Percentiles rank a stretch among this genome's conserved stretches.
Conservation (phyloP, 768 basidiomycete genomes). For the Termitomyces sp. region DNA sequence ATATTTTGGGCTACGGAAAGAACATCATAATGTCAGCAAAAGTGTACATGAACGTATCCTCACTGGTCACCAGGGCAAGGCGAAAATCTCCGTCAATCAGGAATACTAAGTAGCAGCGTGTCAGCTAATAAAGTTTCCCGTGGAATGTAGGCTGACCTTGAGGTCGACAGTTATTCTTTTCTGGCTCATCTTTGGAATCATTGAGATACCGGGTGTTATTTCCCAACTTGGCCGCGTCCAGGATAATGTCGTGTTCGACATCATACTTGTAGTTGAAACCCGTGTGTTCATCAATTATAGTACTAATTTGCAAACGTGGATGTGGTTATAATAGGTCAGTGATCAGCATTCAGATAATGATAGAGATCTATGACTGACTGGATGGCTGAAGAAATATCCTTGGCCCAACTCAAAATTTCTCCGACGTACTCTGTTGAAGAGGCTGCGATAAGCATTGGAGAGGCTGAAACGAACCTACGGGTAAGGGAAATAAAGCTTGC, state of each 20-base stretch:
- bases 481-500: constrained; percentile 7
- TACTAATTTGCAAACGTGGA: not conserved
- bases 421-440: constrained; percentile 35
- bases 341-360: not conserved
- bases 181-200: constrained; percentile 7
- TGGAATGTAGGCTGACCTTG: constrained; percentile 4
- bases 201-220: constrained; percentile 22
- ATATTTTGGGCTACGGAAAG: not conserved
- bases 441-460: not conserved
- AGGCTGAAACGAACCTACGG: not conserved
- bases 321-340: not conserved
- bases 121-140: not conserved
- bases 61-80: constrained; percentile 2
- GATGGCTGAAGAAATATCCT: not conserved
- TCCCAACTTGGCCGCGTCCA: constrained; percentile 12
- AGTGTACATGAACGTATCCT: not conserved
- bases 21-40: not conserved
- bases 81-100: constrained; percentile 5
- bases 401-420: constrained; percentile 11
- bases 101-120: not conserved
- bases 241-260: not conserved
- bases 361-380: not conserved
- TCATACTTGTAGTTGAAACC: constrained; percentile 9
- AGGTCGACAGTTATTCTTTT: constrained; percentile 14
- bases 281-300: constrained; percentile 4